Evolutionary conservation across 78 protist genomes (phyloP).

Genomic region (Neovahlkampfia damariscottae): DNA sequence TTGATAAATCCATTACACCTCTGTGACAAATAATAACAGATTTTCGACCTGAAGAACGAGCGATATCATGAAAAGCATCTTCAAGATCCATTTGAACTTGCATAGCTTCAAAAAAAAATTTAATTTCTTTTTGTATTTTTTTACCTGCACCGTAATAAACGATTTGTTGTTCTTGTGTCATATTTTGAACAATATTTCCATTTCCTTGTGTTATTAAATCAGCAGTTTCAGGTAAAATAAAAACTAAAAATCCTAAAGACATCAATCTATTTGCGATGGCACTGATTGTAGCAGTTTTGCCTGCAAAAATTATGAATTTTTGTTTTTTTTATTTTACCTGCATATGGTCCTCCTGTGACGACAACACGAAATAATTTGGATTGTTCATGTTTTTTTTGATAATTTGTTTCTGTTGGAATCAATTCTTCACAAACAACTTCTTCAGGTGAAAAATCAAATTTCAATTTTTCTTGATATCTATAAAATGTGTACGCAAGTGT

Average conservation of each 20-base stretch:
- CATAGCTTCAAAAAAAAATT: no score
- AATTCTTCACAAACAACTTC: no score
- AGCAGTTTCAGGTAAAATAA: constrained; percentile 20
- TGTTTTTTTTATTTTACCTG: no score
- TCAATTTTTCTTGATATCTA: no score
- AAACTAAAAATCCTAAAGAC: constrained; percentile 1
- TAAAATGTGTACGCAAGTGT: no score
- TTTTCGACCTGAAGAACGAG: neutral
- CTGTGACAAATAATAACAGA: constrained; percentile 23
- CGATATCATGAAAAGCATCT: constrained; percentile 7
- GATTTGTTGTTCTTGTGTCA: neutral
- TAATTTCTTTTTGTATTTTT: no score
- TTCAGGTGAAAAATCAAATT: no score
- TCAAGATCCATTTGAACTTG: constrained; percentile 15
- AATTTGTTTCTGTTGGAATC: no score
- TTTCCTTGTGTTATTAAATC: neutral
- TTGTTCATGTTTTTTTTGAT: no score
- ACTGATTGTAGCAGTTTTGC: constrained; percentile 21
- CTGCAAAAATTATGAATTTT: no score
- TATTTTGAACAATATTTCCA: constrained; percentile 5
- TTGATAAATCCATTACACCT: constrained; percentile 11
- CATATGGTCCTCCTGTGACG: constrained; percentile 29
- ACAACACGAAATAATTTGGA: constrained; percentile 3
- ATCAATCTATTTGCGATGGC: constrained; percentile 4
- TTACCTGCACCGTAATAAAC: no score